Evolutionary conservation across 164 flowering plant genomes (phyloP), one percentile per base, ranked within the genome.

Genomic region (Piper betle): DNA sequence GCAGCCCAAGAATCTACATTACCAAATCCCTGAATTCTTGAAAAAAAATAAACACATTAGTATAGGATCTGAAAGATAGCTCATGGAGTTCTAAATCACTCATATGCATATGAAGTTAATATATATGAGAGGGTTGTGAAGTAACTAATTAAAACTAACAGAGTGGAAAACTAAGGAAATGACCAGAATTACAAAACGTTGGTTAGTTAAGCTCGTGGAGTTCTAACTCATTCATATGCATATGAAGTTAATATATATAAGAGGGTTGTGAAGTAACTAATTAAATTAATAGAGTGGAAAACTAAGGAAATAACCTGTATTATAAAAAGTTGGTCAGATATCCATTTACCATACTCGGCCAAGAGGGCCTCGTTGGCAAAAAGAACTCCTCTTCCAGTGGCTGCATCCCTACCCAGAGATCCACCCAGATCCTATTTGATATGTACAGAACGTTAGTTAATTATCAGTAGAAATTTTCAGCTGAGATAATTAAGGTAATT

Each of bases 1-100:
- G 96, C 97, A 55, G 97, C 97, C 92, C 95, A 87, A 41, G 95
- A 85, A 18, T 92, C 92, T 6, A 90, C 97, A 72, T 90, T 87
- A 41, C 95, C 95, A 54, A 90, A 90, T 39, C 97, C 95, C 97
- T 90, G 79, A 60, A 7, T 16, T 53, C 16, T 53, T 53, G 55
- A 19, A 15, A 53, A 1, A 53, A 15, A 53, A 25, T 25, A 16
- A 37, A 38, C 33, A 37, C 53, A 59, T 19, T 13, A 48, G 25
- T 3, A 10, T 10, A 10, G 15, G 15, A 15, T 6, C 11, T 42
- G 11, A 42, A 42, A 42, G 46, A 42, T 12, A 46, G 15, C 33
- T 25, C 33, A 25, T 25, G 33, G 33, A 25, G 33, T 25, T 25
- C 33, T 25, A 25, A 25, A 46, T 46, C 50, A 54, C 17, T 18